Conservation (phyloP, 768 basidiomycete genomes). For the Mycena capillaripes region DNA sequence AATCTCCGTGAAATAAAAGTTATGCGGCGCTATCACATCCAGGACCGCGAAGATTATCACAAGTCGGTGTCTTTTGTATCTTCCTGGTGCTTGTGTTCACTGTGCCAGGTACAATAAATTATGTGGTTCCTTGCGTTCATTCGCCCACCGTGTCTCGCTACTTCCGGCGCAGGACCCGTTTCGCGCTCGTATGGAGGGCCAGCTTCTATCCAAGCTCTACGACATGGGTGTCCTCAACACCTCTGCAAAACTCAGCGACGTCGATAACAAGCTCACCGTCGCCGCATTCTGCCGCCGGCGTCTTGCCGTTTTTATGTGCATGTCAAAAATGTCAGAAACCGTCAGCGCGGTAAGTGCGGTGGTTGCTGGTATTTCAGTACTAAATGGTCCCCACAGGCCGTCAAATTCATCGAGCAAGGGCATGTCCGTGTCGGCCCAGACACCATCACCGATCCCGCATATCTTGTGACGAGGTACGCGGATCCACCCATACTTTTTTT, state of each 20-base stretch:
- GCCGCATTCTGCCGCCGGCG: constrained; percentile 94
- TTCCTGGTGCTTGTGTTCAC: background rate
- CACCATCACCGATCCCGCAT: constrained; percentile 96
- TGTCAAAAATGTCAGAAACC: constrained; percentile 95
- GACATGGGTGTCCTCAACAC: constrained; percentile 95
- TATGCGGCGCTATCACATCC: constrained; percentile 95
- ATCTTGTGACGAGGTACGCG: constrained; percentile 87
- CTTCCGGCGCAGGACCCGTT: constrained; percentile 93
- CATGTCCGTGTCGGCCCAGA: constrained; percentile 98
- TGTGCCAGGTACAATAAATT: constrained; percentile 89
- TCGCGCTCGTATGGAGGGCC: constrained; percentile 85
- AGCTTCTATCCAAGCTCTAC: constrained; percentile 94
- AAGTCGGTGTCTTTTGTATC: constrained; percentile 62
- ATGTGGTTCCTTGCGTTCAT: constrained; percentile 86
- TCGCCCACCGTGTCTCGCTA: constrained; percentile 89
- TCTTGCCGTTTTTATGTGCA: constrained; percentile 92
- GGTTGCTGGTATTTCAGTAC: background rate
- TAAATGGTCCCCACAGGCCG: constrained; percentile 71
- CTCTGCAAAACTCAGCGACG: constrained; percentile 90
- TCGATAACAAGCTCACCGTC: constrained; percentile 97
- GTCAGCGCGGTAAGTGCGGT: constrained; percentile 85
- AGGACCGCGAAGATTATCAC: constrained; percentile 94
- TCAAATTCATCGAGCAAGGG: constrained; percentile 97
- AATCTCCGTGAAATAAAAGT: constrained; percentile 92
- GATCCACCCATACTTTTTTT: background rate